Evolutionary conservation across 371 early-diverging fungal species (phyloP).

Genomic region (Syncephalastrum contaminatum): DNA sequence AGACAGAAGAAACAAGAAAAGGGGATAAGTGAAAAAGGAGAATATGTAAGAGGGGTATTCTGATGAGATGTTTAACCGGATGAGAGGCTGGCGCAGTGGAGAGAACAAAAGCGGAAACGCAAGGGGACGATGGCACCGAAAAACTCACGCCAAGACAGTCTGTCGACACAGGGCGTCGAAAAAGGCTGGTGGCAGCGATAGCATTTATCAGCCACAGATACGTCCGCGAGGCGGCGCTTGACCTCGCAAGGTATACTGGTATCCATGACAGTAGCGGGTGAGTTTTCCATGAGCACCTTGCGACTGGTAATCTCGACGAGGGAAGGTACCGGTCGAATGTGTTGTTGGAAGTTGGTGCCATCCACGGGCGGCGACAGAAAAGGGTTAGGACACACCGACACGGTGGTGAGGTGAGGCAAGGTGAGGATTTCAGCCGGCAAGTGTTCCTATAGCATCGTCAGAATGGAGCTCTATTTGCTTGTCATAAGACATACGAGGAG

Average conservation of each 20-base stretch:
- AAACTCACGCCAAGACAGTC: conserved; percentile 23
- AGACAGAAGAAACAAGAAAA: neutral
- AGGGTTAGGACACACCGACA: conserved; percentile 41
- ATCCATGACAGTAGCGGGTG: neutral
- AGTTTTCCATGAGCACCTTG: conserved; percentile 7
- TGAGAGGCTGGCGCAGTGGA: conserved; percentile 14
- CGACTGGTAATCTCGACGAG: conserved; percentile 27
- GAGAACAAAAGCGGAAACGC: conserved; percentile 36
- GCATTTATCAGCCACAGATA: conserved; percentile 23
- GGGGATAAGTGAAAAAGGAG: too few species aligned
- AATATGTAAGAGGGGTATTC: too few species aligned
- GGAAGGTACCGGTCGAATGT: conserved; percentile 14
- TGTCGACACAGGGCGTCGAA: conserved; percentile 21
- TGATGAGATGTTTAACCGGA: too few species aligned
- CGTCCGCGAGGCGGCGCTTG: conserved; percentile 15
- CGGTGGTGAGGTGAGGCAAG: conserved; percentile 21
- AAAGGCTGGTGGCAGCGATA: conserved; percentile 23
- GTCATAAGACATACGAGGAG: conserved; percentile 34
- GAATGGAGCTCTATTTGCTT: neutral
- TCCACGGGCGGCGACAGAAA: conserved; percentile 10
- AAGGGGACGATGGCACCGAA: conserved; percentile 28
- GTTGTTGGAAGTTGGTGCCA: conserved; percentile 2
- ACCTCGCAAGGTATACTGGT: conserved; percentile 15
- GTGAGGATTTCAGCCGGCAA: conserved; percentile 37
- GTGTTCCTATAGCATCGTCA: conserved; percentile 15